These are phyloP conservation scores for Puccinia hordei DNA, from an alignment of 1,284 basidiomycete genomes.

Conservation along the genomic window DNA sequence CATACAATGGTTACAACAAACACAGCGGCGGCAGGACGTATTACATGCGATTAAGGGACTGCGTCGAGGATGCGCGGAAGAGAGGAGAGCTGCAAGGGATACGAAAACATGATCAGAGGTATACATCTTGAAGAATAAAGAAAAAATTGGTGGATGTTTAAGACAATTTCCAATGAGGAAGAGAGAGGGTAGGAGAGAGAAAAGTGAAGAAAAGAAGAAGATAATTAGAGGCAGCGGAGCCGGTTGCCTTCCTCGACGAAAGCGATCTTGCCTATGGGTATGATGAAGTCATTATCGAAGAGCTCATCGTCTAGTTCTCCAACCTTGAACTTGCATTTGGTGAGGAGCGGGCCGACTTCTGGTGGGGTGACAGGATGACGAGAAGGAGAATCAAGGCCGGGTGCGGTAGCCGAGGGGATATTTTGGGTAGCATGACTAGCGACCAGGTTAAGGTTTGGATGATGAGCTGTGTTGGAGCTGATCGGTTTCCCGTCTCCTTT, in stretches of 20 bases:
- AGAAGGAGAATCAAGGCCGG: neutral
- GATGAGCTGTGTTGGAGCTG: neutral
- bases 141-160: too few species aligned
- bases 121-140: too few species aligned
- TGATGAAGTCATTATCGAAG: neutral
- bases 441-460: neutral
- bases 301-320: neutral
- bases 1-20: too few species aligned
- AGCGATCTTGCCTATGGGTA: conserved; percentile 25
- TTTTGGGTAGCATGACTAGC: neutral
- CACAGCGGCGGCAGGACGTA: too few species aligned
- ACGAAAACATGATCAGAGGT: too few species aligned
- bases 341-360: neutral
- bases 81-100: too few species aligned
- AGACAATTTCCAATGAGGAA: neutral
- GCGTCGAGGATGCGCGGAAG: too few species aligned
- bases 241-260: conserved; percentile 26
- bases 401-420: neutral
- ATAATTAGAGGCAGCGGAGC: conserved; percentile 6
- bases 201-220: neutral
- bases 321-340: neutral
- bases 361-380: neutral
- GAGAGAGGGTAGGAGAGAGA: neutral
- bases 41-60: too few species aligned
- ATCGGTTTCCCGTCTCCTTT: neutral